phyloP scores from a whole-genome alignment of 169 alveolate genomes.

The Eimeria acervulina region DNA sequence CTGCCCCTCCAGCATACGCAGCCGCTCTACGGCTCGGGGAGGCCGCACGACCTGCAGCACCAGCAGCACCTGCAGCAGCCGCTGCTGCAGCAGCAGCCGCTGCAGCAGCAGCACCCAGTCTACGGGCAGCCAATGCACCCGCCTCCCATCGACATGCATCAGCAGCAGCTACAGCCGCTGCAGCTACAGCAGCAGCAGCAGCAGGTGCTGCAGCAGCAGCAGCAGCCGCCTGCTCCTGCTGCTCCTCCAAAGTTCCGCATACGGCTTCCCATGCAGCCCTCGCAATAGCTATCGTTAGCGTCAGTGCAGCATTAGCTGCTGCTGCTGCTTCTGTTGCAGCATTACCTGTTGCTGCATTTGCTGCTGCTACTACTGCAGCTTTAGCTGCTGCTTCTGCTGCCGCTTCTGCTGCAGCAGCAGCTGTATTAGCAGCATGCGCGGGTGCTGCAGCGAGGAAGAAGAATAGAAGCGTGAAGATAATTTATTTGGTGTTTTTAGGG shows the following conservation, averaged over 20 bases:
- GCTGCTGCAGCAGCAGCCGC: too few relatives aligned
- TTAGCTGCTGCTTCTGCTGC: too few relatives aligned
- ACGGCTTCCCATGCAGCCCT: constrained; percentile 29
- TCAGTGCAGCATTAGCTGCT: background rate
- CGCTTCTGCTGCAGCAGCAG: too few relatives aligned
- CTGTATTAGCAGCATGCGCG: too few relatives aligned
- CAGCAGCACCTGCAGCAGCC: too few relatives aligned
- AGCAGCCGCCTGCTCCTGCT: background rate
- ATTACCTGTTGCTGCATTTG: background rate
- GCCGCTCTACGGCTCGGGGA: background rate
- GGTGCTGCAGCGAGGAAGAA: background rate
- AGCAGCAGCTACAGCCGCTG: too few relatives aligned
- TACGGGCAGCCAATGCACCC: constrained; percentile 7
- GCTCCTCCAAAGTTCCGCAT: constrained; percentile 27
- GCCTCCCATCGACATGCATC: background rate
- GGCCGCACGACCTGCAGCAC: background rate
- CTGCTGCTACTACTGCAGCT: too few relatives aligned
- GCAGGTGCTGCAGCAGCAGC: too few relatives aligned
- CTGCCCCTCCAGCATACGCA: constrained; percentile 11
- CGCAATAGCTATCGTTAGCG: background rate
- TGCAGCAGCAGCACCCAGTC: background rate
- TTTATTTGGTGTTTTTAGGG: background rate
- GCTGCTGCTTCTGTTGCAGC: background rate
- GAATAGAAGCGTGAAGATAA: background rate
- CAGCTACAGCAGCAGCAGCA: too few relatives aligned